A percentile compares a stretch with the other conserved stretches of the same genome.
These are phyloP conservation scores for Lachancea lanzarotensis DNA, from an alignment of 805 yeast species.

Conservation along the genomic window DNA sequence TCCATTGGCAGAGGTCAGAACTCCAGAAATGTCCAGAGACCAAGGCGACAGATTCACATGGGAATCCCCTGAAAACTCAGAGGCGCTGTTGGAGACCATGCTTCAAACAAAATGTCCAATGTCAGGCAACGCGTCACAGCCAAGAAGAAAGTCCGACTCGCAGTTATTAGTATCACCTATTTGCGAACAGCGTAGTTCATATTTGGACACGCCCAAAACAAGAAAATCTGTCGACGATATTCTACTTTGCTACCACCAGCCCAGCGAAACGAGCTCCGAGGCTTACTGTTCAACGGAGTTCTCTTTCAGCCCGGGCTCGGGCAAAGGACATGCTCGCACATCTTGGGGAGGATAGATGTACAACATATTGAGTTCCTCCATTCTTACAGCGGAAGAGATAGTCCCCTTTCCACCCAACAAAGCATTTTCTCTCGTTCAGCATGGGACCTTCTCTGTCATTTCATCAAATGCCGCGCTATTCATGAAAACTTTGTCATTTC, in stretches of 20 bases:
- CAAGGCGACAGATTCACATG: slow-evolving; percentile 10
- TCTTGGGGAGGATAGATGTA: background rate
- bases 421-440: slow-evolving; percentile 2
- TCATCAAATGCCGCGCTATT: background rate
- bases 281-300: slow-evolving; percentile 10
- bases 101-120: slow-evolving; percentile 3
- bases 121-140: background rate
- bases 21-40: slow-evolving; percentile 8
- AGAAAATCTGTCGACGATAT: slow-evolving; percentile 29
- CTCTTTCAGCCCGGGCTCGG: slow-evolving; percentile 6
- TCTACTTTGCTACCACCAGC: slow-evolving; percentile 24
- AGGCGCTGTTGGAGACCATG: slow-evolving; percentile 10
- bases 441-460: slow-evolving; percentile 3
- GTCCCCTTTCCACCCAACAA: background rate
- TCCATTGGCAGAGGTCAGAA: slow-evolving; percentile 11
- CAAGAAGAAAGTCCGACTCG: slow-evolving; percentile 19
- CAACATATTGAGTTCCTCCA: no score
- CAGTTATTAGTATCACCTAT: slow-evolving; percentile 20
- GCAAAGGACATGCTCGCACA: background rate
- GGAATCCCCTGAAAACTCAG: slow-evolving; percentile 10
- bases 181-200: slow-evolving; percentile 12
- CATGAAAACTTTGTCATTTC: background rate
- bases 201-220: slow-evolving; percentile 15
- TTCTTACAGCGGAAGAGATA: background rate
- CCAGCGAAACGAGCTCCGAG: slow-evolving; percentile 22